A percentile compares a stretch with the other conserved stretches of the same genome.
These are phyloP conservation scores for Trametes cinnabarina DNA, from an alignment of 768 basidiomycete genomes.

Conservation along the genomic window DNA sequence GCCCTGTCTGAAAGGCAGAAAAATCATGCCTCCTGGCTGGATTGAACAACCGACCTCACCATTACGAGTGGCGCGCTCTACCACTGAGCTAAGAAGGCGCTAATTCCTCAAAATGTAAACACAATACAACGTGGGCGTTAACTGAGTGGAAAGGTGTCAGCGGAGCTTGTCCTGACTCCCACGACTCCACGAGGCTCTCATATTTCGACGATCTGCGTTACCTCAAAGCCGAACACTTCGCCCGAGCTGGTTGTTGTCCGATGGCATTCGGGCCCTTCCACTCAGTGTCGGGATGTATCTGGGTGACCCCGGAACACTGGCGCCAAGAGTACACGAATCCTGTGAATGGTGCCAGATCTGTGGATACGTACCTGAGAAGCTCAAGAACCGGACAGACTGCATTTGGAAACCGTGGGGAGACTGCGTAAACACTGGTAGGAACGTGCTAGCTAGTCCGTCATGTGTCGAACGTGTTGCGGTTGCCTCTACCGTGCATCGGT, in stretches of 20 bases:
- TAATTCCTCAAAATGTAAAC: background rate
- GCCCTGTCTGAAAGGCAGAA: background rate
- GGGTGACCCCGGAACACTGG: too few relatives aligned
- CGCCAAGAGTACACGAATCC: too few relatives aligned
- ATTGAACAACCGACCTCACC: conserved; percentile 41
- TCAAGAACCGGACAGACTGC: background rate
- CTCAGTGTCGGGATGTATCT: too few relatives aligned
- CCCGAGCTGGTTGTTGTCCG: too few relatives aligned
- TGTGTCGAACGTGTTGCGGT: conserved; percentile 7
- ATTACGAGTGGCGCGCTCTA: conserved; percentile 62
- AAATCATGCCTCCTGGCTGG: conserved; percentile 35
- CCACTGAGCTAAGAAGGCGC: conserved; percentile 57
- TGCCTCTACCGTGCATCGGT: too few relatives aligned
- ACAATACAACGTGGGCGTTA: too few relatives aligned
- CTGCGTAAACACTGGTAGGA: background rate
- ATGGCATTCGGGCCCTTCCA: too few relatives aligned
- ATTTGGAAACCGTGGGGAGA: background rate
- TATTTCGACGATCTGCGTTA: too few relatives aligned
- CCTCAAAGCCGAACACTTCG: too few relatives aligned
- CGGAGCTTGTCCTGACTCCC: too few relatives aligned
- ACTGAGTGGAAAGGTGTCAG: too few relatives aligned
- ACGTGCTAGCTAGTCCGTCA: background rate
- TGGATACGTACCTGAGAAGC: conserved; percentile 5
- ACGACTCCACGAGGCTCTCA: too few relatives aligned
- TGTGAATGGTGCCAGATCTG: background rate